Evolutionary conservation across 2,329 filamentous ascomycete species (phyloP).

Genomic region (Aaosphaeria arxii): DNA sequence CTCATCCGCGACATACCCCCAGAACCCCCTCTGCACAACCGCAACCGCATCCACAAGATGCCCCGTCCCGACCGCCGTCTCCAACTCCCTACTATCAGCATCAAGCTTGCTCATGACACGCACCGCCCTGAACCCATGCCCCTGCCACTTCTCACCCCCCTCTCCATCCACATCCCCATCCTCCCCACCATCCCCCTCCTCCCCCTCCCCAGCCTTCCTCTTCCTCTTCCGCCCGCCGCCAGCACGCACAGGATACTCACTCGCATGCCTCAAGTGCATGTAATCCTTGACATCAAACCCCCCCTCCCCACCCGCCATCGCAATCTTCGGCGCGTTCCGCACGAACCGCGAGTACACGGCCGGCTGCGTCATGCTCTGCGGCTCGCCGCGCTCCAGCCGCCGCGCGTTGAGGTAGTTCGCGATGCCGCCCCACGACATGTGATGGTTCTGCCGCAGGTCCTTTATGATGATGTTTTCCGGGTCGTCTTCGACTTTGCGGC

Average conservation of each 20-base stretch:
- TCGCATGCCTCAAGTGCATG: constrained; percentile 25
- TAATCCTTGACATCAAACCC: constrained; percentile 33
- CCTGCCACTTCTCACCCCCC: constrained; percentile 15
- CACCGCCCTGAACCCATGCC: constrained; percentile 18
- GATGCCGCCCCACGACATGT: constrained; percentile 27
- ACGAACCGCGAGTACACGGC: constrained; percentile 38
- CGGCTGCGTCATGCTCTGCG: constrained; percentile 19
- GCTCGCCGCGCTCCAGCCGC: constrained; percentile 12
- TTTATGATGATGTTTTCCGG: constrained; percentile 34
- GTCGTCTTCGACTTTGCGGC: constrained; percentile 13
- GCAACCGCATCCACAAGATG: constrained; percentile 26
- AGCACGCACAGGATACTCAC: background rate
- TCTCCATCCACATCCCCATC: constrained; percentile 1
- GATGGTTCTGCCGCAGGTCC: constrained; percentile 21
- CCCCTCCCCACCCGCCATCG: constrained; percentile 21
- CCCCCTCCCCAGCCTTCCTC: background rate
- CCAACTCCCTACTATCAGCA: constrained; percentile 4
- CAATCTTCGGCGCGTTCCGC: constrained; percentile 23
- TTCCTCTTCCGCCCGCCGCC: background rate
- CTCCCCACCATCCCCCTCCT: background rate
- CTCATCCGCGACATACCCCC: constrained; percentile 29
- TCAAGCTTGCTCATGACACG: constrained; percentile 9
- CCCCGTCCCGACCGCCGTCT: constrained; percentile 16
- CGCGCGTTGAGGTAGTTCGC: constrained; percentile 21
- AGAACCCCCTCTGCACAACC: constrained; percentile 26